These are phyloP conservation scores for Kurtzmaniella quercitrusa DNA, from an alignment of 1,139 yeast genomes.

Conservation along the genomic window DNA sequence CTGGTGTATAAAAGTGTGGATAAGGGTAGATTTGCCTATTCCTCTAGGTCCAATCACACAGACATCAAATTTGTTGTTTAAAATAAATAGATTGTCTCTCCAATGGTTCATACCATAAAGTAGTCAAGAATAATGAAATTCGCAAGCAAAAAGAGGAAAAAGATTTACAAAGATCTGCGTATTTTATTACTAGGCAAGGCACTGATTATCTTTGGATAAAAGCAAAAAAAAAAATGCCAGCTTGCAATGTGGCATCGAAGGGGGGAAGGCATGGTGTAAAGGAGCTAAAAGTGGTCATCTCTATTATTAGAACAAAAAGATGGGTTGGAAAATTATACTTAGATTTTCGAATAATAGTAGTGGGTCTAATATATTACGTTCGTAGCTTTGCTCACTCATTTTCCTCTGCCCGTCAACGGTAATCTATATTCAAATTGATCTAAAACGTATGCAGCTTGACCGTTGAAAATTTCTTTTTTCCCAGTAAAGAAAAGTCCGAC, in stretches of 20 bases:
- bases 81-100: slow-evolving; percentile 18
- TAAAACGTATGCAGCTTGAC: background rate
- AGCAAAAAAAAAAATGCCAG: background rate
- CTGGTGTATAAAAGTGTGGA: slow-evolving; percentile 22
- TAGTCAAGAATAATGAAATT: background rate
- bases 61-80: slow-evolving; percentile 27
- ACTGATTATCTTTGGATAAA: background rate
- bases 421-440: background rate
- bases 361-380: too few relatives aligned
- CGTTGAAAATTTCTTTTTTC: slow-evolving; percentile 1
- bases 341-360: too few relatives aligned
- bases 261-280: too few relatives aligned
- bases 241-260: too few relatives aligned
- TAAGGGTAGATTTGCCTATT: slow-evolving; percentile 30
- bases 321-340: too few relatives aligned
- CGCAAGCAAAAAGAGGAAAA: background rate
- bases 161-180: background rate
- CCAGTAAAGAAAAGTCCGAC: too few relatives aligned
- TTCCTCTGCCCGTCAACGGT: background rate
- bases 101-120: slow-evolving; percentile 5
- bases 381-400: background rate
- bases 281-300: too few relatives aligned
- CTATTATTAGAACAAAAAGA: too few relatives aligned
- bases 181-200: too few relatives aligned
- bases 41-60: slow-evolving; percentile 29